A percentile compares a stretch with the other conserved stretches of the same genome.
phyloP scores from a whole-genome alignment of 2,329 filamentous ascomycete genomes.

The Acarospora socialis region DNA sequence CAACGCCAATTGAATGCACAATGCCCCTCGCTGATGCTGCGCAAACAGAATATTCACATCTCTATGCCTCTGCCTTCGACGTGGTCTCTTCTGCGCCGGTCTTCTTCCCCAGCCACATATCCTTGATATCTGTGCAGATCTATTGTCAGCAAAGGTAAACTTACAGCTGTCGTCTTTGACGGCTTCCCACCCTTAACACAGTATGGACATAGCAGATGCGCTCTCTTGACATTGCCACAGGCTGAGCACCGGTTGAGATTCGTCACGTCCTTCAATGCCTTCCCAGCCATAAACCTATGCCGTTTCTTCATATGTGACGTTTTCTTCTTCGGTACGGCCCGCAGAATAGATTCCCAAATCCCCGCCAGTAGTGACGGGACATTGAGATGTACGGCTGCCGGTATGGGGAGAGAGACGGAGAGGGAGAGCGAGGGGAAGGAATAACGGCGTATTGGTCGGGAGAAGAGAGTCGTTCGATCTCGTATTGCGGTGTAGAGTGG shows the following conservation, averaged over 20 bases:
- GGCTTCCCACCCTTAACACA: slow-evolving; percentile 76
- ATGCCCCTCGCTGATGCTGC: too few species aligned
- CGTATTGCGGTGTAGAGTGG: slow-evolving; percentile 27
- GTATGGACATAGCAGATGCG: slow-evolving; percentile 75
- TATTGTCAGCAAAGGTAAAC: slow-evolving; percentile 4
- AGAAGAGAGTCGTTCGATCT: slow-evolving; percentile 27
- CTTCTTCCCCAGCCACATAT: slow-evolving; percentile 31
- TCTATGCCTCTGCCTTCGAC: slow-evolving; percentile 3
- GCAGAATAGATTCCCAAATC: slow-evolving; percentile 85
- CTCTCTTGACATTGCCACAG: slow-evolving; percentile 76
- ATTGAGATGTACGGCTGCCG: slow-evolving; percentile 43
- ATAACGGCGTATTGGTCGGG: slow-evolving; percentile 32
- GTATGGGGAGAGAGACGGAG: slow-evolving; percentile 43
- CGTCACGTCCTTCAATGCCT: slow-evolving; percentile 82
- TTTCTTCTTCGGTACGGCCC: slow-evolving; percentile 96
- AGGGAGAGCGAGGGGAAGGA: slow-evolving; percentile 36
- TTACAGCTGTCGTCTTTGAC: too few species aligned
- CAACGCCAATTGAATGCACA: too few species aligned
- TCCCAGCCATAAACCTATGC: slow-evolving; percentile 86
- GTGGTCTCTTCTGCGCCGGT: slow-evolving; percentile 19
- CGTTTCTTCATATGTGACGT: slow-evolving; percentile 93
- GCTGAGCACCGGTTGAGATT: slow-evolving; percentile 76
- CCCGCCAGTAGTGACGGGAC: slow-evolving; percentile 59
- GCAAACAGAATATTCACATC: too few species aligned
- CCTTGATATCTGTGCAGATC: slow-evolving; percentile 26